These are phyloP conservation scores for Cercospora sojina DNA, from an alignment of 2,329 filamentous ascomycete genomes.

Conservation along the genomic window DNA sequence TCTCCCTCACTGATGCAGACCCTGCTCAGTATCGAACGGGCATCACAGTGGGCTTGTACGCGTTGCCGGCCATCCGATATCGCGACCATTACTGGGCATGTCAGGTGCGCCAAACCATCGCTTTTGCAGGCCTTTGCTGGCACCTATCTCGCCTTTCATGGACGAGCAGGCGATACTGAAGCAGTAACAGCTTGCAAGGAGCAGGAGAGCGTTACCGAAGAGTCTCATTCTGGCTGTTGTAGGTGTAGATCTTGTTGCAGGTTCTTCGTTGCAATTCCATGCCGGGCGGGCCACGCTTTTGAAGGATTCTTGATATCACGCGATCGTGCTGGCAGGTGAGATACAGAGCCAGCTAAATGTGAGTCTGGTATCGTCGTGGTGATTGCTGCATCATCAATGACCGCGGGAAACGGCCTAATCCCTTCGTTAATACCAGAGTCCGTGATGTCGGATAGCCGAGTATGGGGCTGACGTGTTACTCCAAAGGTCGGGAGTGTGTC, in stretches of 20 bases:
- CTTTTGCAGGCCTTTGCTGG: background rate
- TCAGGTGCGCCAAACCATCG: constrained; percentile 23
- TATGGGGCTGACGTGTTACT: background rate
- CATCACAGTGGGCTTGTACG: constrained; percentile 12
- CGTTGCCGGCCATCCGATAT: constrained; percentile 24
- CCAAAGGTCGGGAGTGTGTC: background rate
- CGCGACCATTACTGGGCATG: background rate
- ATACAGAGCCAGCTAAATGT: background rate
- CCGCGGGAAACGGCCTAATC: background rate
- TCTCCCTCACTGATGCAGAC: constrained; percentile 2
- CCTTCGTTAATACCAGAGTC: background rate
- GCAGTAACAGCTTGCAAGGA: background rate
- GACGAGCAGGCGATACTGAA: background rate
- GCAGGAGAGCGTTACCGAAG: background rate
- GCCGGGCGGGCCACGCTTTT: background rate
- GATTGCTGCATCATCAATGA: background rate
- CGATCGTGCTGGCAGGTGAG: background rate
- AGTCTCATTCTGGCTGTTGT: background rate
- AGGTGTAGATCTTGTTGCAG: background rate
- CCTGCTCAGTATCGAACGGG: constrained; percentile 24
- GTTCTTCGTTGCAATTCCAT: background rate
- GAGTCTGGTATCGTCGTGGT: background rate
- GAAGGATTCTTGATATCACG: background rate
- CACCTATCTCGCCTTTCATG: background rate
- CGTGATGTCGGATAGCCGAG: background rate